These are phyloP conservation scores for Venturia aucupariae DNA, from an alignment of 2,329 filamentous ascomycete genomes.

Conservation along the genomic window DNA sequence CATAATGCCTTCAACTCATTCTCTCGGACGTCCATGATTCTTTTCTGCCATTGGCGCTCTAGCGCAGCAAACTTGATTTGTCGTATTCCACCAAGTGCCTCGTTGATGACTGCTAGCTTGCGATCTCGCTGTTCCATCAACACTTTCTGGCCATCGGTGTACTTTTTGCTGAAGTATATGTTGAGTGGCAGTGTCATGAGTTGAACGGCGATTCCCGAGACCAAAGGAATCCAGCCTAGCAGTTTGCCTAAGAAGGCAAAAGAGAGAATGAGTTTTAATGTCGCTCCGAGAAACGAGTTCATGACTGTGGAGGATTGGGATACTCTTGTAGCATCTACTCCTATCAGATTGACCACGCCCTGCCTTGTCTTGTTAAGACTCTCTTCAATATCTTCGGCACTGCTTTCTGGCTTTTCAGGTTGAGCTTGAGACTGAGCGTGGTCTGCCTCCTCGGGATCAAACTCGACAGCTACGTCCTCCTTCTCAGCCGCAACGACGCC, in stretches of 20 bases:
- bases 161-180: conserved; percentile 54
- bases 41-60: conserved; percentile 64
- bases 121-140: conserved; percentile 69
- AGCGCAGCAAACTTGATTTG: conserved; percentile 80
- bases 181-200: conserved; percentile 59
- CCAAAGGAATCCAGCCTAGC: conserved; percentile 61
- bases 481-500: conserved; percentile 27
- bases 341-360: conserved; percentile 67
- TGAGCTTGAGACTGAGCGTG: conserved; percentile 21
- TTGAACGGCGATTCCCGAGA: conserved; percentile 57
- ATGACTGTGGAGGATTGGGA: conserved; percentile 60
- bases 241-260: conserved; percentile 58
- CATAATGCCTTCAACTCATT: conserved; percentile 59
- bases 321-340: conserved; percentile 63
- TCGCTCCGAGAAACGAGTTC: conserved; percentile 53
- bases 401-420: conserved; percentile 10
- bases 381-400: conserved; percentile 35
- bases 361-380: conserved; percentile 52
- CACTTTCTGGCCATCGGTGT: conserved; percentile 52
- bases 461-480: conserved; percentile 28
- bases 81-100: conserved; percentile 68
- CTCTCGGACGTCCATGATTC: conserved; percentile 55
- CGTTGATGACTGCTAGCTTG: conserved; percentile 67
- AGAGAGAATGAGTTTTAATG: conserved; percentile 56
- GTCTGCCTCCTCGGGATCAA: conserved; percentile 28